A percentile compares a stretch with the other conserved stretches of the same genome.
Evolutionary conservation across 2,329 filamentous ascomycete genomes (phyloP).

Genomic region (Arthrinium puccinioides): DNA sequence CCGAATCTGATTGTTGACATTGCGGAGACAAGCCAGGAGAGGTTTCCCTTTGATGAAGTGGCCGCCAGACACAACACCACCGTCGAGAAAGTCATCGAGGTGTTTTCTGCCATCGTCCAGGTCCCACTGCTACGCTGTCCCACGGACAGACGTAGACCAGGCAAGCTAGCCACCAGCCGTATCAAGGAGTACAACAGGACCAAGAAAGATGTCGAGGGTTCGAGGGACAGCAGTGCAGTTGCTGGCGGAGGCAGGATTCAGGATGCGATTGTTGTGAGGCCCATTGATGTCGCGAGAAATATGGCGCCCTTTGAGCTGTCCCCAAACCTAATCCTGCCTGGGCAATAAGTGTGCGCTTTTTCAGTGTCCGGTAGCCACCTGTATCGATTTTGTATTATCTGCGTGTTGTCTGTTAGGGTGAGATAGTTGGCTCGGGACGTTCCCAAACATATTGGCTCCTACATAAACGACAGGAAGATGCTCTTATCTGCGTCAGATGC

Average conservation of each 20-base stretch:
- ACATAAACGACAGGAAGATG: no score
- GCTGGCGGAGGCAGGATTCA: not conserved
- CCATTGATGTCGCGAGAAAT: not conserved
- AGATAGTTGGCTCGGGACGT: no score
- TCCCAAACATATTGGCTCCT: no score
- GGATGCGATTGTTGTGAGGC: slow-evolving; percentile 2
- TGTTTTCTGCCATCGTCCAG: slow-evolving; percentile 40
- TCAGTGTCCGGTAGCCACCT: not conserved
- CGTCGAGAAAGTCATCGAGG: slow-evolving; percentile 36
- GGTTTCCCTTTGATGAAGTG: slow-evolving; percentile 37
- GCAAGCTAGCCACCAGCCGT: slow-evolving; percentile 30
- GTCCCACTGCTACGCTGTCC: slow-evolving; percentile 38
- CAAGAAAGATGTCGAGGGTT: slow-evolving; percentile 26
- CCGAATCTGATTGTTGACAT: slow-evolving; percentile 38
- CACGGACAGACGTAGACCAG: slow-evolving; percentile 33
- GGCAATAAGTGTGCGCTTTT: no score
- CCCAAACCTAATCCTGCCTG: not conserved
- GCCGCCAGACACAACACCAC: slow-evolving; percentile 35
- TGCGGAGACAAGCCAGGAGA: slow-evolving; percentile 37
- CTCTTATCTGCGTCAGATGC: no score
- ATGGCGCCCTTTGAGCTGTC: slow-evolving; percentile 1
- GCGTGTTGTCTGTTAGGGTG: no score
- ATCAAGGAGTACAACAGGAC: slow-evolving; percentile 35
- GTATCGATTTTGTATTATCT: no score
- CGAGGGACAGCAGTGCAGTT: slow-evolving; percentile 6